These are phyloP conservation scores for Pseudozyma sp. DNA, from an alignment of 1,284 basidiomycete genomes.

Conservation along the genomic window DNA sequence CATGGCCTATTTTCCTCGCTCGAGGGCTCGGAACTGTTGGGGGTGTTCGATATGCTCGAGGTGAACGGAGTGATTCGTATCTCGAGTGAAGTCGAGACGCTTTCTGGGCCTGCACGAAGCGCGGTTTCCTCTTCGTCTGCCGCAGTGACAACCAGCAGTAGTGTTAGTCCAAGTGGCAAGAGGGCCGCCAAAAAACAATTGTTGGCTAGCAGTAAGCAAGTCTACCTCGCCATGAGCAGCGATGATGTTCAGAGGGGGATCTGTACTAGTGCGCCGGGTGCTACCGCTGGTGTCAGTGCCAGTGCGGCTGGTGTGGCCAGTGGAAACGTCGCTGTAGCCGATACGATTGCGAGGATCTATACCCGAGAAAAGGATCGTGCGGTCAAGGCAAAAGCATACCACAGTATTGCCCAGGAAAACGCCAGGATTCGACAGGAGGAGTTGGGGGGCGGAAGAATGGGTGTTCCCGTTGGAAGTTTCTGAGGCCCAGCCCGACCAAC, in stretches of 20 bases:
- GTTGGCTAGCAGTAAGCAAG: constrained; percentile 48
- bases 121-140: not conserved
- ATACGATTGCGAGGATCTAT: constrained; percentile 51
- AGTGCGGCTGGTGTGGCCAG: not conserved
- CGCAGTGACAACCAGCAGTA: constrained; percentile 5
- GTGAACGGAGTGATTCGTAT: constrained; percentile 62
- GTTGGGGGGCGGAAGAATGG: constrained; percentile 56
- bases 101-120: not conserved
- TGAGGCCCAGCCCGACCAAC: not conserved
- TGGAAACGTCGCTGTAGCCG: constrained; percentile 30
- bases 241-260: constrained; percentile 59
- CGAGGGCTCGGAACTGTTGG: constrained; percentile 62
- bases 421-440: constrained; percentile 52
- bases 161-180: constrained; percentile 58
- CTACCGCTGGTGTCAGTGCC: not conserved
- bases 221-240: constrained; percentile 36
- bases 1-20: constrained; percentile 52
- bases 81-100: constrained; percentile 35
- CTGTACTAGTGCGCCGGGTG: constrained; percentile 31
- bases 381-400: constrained; percentile 47
- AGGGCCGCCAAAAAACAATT: constrained; percentile 62
- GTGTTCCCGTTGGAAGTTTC: constrained; percentile 24
- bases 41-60: constrained; percentile 65
- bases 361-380: constrained; percentile 50
- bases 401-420: constrained; percentile 44